phyloP scores from a whole-genome alignment of 768 basidiomycete genomes.

The Leccinum variicolor region DNA sequence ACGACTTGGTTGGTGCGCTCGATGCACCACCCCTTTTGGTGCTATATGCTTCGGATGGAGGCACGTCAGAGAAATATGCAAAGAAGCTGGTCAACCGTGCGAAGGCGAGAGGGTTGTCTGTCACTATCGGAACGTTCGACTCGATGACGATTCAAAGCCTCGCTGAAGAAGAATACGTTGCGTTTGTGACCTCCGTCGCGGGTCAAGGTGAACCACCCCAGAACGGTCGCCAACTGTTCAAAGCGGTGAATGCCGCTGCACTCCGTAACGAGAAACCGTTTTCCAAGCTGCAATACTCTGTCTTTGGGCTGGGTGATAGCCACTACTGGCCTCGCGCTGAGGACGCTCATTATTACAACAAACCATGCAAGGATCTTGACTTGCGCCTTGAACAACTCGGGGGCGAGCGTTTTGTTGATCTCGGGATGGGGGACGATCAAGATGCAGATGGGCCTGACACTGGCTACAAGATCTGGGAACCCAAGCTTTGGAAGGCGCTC shows the following conservation, averaged over 20 bases:
- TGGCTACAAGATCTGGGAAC: slow-evolving; percentile 96
- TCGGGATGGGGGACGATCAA: slow-evolving; percentile 95
- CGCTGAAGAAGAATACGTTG: slow-evolving; percentile 69
- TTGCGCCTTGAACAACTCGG: slow-evolving; percentile 75
- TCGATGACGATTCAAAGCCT: slow-evolving; percentile 74
- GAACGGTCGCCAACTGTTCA: slow-evolving; percentile 89
- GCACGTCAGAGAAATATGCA: slow-evolving; percentile 93
- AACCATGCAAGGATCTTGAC: slow-evolving; percentile 89
- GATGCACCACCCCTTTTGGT: slow-evolving; percentile 88
- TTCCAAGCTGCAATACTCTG: slow-evolving; percentile 66
- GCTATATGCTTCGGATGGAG: slow-evolving; percentile 94
- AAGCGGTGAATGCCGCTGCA: slow-evolving; percentile 68
- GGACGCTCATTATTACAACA: slow-evolving; percentile 98
- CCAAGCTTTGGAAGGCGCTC: slow-evolving; percentile 87
- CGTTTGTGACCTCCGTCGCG: slow-evolving; percentile 87
- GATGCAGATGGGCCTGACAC: slow-evolving; percentile 95
- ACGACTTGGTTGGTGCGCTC: slow-evolving; percentile 75
- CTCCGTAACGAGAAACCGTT: slow-evolving; percentile 51
- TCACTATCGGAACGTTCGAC: slow-evolving; percentile 75
- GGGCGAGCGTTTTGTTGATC: slow-evolving; percentile 63
- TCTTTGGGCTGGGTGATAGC: slow-evolving; percentile 96
- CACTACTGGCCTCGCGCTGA: slow-evolving; percentile 99
- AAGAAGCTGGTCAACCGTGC: slow-evolving; percentile 83
- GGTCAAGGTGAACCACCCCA: slow-evolving; percentile 98
- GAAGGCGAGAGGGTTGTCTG: slow-evolving; percentile 78